A percentile compares a stretch with the other conserved stretches of the same genome.
Conservation (phyloP, 2,329 filamentous ascomycete species). For the Neonectria ditissima region DNA sequence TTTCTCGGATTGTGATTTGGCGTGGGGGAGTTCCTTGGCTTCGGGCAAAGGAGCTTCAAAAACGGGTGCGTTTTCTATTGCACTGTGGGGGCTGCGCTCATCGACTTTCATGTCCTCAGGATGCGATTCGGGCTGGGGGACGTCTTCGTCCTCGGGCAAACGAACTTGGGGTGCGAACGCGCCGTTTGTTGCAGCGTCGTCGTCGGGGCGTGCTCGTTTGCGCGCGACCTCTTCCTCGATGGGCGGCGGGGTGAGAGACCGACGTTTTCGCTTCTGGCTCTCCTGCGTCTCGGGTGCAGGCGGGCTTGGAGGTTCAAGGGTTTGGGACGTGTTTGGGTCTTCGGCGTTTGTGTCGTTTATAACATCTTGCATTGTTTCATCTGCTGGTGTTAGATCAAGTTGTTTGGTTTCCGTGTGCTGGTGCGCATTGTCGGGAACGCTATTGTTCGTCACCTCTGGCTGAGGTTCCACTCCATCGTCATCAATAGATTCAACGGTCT, state of each 20-base stretch:
- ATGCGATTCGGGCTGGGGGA: constrained; percentile 22
- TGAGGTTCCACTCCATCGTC: constrained; percentile 12
- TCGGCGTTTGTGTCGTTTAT: constrained; percentile 19
- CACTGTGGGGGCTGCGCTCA: constrained; percentile 26
- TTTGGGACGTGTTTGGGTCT: constrained; percentile 25
- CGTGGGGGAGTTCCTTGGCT: neutral
- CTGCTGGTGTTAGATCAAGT: constrained; percentile 13
- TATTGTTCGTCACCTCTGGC: constrained; percentile 24
- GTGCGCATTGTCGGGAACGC: constrained; percentile 18
- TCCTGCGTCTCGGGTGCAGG: constrained; percentile 53
- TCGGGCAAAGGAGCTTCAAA: neutral
- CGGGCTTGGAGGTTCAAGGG: constrained; percentile 23
- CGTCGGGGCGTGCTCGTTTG: constrained; percentile 66
- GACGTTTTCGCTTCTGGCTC: constrained; percentile 73
- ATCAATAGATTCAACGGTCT: constrained; percentile 14
- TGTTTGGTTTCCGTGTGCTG: constrained; percentile 9
- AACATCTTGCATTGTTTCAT: constrained; percentile 16
- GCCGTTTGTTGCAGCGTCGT: constrained; percentile 33
- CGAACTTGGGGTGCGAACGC: constrained; percentile 18
- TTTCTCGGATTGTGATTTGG: neutral
- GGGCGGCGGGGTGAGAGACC: constrained; percentile 71
- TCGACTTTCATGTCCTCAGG: constrained; percentile 31
- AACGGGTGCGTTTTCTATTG: constrained; percentile 21
- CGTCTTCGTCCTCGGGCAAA: constrained; percentile 30
- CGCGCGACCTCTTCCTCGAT: constrained; percentile 63